phyloP scores from a whole-genome alignment of 2,329 filamentous ascomycete genomes.

The Pleurostoma richardsiae region DNA sequence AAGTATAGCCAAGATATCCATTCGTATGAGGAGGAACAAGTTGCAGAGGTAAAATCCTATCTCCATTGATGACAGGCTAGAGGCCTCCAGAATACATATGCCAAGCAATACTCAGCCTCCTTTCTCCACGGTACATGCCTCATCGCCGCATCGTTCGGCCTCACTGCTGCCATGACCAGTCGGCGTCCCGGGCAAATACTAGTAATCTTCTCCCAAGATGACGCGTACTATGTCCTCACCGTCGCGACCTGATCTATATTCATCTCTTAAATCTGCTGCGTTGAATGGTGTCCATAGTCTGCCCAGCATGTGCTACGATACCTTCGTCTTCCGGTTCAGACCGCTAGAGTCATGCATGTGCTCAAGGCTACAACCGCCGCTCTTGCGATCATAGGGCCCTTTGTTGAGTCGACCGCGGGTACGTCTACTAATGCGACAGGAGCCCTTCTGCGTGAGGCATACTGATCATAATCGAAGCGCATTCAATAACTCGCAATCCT shows the following conservation, averaged over 20 bases:
- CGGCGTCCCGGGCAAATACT: background rate
- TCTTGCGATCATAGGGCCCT: background rate
- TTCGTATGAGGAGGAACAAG: too few relatives aligned
- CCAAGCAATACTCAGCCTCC: background rate
- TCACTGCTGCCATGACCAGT: background rate
- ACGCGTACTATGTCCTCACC: background rate
- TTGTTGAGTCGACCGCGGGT: background rate
- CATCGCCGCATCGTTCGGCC: background rate
- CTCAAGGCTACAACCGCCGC: background rate
- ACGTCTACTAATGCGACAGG: slow-evolving; percentile 12
- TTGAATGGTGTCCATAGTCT: background rate
- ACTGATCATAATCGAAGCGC: slow-evolving; percentile 35
- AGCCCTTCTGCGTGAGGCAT: slow-evolving; percentile 17
- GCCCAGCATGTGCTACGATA: background rate
- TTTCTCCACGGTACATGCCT: background rate
- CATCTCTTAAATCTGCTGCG: background rate
- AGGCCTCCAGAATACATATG: background rate
- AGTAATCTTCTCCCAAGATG: background rate
- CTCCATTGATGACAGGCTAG: background rate
- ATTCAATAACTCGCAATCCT: slow-evolving; percentile 67
- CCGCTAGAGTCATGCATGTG: background rate
- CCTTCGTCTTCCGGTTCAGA: background rate
- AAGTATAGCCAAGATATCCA: too few relatives aligned
- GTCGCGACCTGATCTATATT: background rate
- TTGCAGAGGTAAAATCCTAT: too few relatives aligned